Evolutionary conservation across 2,329 filamentous ascomycete species (phyloP).

Genomic region (Microascus cirrosus): DNA sequence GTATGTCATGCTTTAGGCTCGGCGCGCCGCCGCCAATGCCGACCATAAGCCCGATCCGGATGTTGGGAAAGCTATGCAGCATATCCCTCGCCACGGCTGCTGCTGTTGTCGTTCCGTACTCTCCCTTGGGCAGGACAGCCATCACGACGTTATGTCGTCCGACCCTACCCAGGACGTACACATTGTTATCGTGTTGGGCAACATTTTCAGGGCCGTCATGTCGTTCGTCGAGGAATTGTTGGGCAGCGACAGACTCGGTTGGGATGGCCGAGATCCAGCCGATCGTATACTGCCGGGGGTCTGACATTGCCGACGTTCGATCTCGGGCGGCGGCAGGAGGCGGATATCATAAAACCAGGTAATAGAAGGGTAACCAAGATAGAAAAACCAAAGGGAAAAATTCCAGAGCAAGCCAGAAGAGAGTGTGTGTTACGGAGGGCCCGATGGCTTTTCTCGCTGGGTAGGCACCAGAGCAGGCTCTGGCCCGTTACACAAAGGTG

Average conservation of each 20-base stretch:
- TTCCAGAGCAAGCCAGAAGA: too few species aligned
- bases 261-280: background rate
- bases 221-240: background rate
- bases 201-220: background rate
- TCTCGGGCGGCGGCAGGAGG: background rate
- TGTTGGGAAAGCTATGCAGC: background rate
- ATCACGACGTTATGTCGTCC: background rate
- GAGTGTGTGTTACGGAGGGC: too few species aligned
- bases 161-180: background rate
- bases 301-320: background rate
- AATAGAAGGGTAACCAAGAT: too few species aligned
- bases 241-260: background rate
- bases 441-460: too few species aligned
- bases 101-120: background rate
- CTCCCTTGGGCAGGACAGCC: background rate
- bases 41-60: background rate
- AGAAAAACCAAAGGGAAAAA: too few species aligned
- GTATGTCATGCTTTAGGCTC: background rate
- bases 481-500: too few species aligned
- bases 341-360: too few species aligned
- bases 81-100: background rate
- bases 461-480: too few species aligned
- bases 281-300: background rate
- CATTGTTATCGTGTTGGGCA: background rate
- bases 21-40: background rate